Evolutionary conservation across 257 asterid species (phyloP), one percentile per base, ranked within the genome.

Genomic region (Solanum neorickii): DNA sequence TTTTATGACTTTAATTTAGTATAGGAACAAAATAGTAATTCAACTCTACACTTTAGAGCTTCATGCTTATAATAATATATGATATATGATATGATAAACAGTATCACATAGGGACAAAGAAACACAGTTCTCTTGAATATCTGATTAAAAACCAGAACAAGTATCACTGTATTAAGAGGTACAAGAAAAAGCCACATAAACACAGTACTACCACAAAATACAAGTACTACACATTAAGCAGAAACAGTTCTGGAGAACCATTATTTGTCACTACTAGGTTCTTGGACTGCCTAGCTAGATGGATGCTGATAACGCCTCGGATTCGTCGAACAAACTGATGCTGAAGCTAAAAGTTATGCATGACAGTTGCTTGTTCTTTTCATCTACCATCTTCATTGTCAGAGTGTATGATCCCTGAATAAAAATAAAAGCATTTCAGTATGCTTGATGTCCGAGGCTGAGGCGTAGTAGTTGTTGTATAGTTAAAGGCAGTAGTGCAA

Each of bases 341-440:
- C 92, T 90, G 93, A 95, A 95, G 90, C 88, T 92, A 52, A 94
- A 94, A 86, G 84, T 89, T 70, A 97, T 92, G 97, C 99, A 97
- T 5, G 98, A 90, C 88, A 97, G 86, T 85, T 91, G 87, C 69
- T 91, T 39, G 44, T 92, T 88, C 66, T 91, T 82, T 31, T 47
- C 94, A 62, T 94, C 97, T 91, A 21, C 33, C 95, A 95, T 90
- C 42, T 88, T 90, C 97, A 95, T 91, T 88, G 86, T 76, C 84
- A 97, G 93, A 3, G 90, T 73, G 92, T 94, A 95, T 1, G 92
- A 88, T 42, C 99, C 99, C 98, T 97, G 96, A 87, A 90, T 3
- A 31, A 68, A 86, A 47, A 80, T 31, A 78, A 39, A 52, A 66
- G 56, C 41, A 25, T 1, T 49, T 66, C 25, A 21, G 62, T 42